Conservation (phyloP, 352 stramenopile species). For the Saprolegnia parasitica region DNA sequence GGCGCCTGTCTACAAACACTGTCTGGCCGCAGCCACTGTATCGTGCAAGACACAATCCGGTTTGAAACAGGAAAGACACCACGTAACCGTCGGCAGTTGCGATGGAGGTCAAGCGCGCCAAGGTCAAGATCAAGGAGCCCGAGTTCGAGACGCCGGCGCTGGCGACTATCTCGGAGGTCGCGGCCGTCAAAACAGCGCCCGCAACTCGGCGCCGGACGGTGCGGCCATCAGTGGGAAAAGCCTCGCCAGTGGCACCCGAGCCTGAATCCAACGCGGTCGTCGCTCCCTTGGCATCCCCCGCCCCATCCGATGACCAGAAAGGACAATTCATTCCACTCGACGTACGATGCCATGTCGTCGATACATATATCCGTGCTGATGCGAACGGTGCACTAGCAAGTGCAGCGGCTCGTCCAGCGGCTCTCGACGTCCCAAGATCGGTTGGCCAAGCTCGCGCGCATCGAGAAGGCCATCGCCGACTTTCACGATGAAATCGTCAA, state of each 20-base stretch:
- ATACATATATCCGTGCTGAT: neutral
- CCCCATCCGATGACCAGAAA: neutral
- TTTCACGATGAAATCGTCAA: conserved; percentile 65
- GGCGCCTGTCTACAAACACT: no score
- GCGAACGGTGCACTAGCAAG: conserved; percentile 29
- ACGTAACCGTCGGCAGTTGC: neutral
- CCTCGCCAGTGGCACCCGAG: no score
- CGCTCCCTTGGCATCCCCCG: neutral
- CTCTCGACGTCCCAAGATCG: conserved; percentile 63
- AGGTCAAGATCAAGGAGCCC: neutral
- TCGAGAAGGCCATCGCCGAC: conserved; percentile 63
- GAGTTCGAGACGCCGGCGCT: neutral
- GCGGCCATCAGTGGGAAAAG: neutral
- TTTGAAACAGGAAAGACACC: no score
- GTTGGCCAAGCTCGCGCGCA: conserved; percentile 50
- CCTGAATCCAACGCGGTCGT: no score
- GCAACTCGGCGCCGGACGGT: neutral
- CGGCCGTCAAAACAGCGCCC: neutral
- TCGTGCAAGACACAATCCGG: no score
- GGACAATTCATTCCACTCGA: neutral
- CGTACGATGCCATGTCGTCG: neutral
- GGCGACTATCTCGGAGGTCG: neutral
- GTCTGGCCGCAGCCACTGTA: no score
- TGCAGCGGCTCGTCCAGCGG: conserved; percentile 57
- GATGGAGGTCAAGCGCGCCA: neutral